Evolutionary conservation across 2,329 filamentous ascomycete species (phyloP), one percentile per base, ranked within the genome.

Genomic region (Ilyonectria sp.): DNA sequence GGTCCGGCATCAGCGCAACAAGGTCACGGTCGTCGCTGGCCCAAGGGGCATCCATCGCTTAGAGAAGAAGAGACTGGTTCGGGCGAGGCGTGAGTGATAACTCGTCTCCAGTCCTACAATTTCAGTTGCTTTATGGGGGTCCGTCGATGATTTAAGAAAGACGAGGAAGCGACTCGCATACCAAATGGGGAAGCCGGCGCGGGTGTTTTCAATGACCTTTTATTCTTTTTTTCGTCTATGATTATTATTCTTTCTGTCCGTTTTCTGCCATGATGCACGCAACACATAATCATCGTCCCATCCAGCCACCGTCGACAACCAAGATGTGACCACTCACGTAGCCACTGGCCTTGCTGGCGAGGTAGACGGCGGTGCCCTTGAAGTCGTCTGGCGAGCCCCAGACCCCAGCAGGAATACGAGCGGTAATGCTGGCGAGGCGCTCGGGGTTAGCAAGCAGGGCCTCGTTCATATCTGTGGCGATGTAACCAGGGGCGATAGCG

Each of bases 391-490:
- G 92, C 11, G 79, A 86, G 0, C 94, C 94, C 94, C 94, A 97
- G 73, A 94, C 84, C 0, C 92, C 94, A 1, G 93, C 93, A 0
- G 94, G 94, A 75, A 97, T 97, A 63, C 94, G 85, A 37, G 89
- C 90, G 76, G 93, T 87, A 73, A 97, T 97, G 75, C 91, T 91
- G 70, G 86, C 89, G 67, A 92, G 86, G 40, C 94, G 84, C 72
- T 87, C 88, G 75, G 87, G 81, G 79, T 97, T 91, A 57, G 91
- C 88, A 49, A 97, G 89, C 76, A 98, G 81, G 3, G 94, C 94
- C 71, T 86, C 87, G 79, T 97, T 98, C 95, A 97, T 97, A 68
- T 97, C 94, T n/a, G 94, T 97, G 56, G 89, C 93, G 74, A 97
- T 93, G 80, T 97, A 97, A 0, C 94, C 94, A 0, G 94, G 94